Percentiles rank a stretch among this genome's conserved stretches.
Conservation (phyloP, 768 basidiomycete genomes). For the Amanita thiersii region DNA sequence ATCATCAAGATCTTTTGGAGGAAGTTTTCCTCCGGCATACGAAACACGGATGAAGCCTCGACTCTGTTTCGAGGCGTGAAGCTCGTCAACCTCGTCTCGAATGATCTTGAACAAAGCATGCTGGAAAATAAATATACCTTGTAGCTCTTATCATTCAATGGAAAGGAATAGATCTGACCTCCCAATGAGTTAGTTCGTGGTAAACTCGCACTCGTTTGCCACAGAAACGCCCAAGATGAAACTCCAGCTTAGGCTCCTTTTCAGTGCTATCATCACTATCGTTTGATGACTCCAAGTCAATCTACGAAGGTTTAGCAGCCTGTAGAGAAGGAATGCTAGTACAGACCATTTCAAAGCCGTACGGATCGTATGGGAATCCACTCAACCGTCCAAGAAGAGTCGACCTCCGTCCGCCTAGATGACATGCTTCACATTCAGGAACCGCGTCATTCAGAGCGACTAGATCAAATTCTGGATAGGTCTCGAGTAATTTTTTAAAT, state of each 20-base stretch:
- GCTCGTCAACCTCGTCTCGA: conserved; percentile 46
- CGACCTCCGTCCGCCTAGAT: conserved; percentile 62
- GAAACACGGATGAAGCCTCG: conserved; percentile 51
- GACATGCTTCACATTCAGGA: conserved; percentile 77
- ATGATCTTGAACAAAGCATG: conserved; percentile 57
- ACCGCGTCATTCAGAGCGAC: conserved; percentile 43
- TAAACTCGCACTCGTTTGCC: conserved; percentile 59
- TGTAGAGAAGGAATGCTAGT: neutral
- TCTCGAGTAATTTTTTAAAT: conserved; percentile 59
- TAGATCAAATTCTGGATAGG: conserved; percentile 57
- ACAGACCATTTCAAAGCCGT: conserved; percentile 44
- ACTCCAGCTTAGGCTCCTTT: conserved; percentile 26
- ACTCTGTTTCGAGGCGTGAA: conserved; percentile 29
- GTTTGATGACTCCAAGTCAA: conserved; percentile 1
- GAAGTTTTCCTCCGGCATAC: conserved; percentile 41
- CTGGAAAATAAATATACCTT: conserved; percentile 25
- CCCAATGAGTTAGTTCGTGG: conserved; percentile 77
- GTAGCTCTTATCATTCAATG: too few species aligned
- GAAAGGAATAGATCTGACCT: conserved; percentile 45
- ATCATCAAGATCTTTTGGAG: conserved; percentile 60
- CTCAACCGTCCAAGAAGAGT: conserved; percentile 52
- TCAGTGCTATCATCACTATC: conserved; percentile 14
- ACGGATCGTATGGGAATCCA: conserved; percentile 63
- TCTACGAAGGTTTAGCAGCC: neutral
- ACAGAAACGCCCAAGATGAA: conserved; percentile 75